Base-by-base conservation (phyloP, 345 rosid genomes). In the Eucalyptus pauciflora region DNA sequence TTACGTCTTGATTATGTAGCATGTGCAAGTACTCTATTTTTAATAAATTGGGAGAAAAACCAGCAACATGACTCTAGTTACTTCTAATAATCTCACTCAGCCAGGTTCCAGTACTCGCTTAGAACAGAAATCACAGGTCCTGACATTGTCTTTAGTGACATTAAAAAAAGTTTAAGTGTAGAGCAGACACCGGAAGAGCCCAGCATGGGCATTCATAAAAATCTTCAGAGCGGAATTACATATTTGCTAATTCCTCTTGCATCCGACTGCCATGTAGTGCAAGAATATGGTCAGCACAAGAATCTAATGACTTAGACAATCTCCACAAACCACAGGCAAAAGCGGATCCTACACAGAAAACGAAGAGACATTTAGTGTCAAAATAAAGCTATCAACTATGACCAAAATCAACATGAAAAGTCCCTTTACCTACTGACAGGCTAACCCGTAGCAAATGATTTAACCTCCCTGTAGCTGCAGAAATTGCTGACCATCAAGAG, bases 191-290 rank as follows among this genome's bases (percentile, higher is more conserved):
- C 29, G 12, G 87, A 54, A 33, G 58, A 86, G 46, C 45, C 87
- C 69, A 86, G 60, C 67, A 87, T 85, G 22, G 29, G 29, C 69
- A 46, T 85, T 56, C 48, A 56, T 31, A 51, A 87, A 88, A 87
- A 91, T 29, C 60, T 71, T 15, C 71, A 10, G 80, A 86, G 86
- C 88, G 71, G 86, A 89, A 96, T 87, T 94, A 95, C 99, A 97
- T 93, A 89, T 92, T 93, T 85, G 96, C 98, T 81, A 96, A 93
- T 91, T 93, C 97, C 91, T 88, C 92, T 92, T 95, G 96, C 88
- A 96, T 92, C 80, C 91, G 93, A 86, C 93, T 96, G 86, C 97
- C 97, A 85, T 96, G 94, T 89, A 91, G 91, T 50, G 90, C 89
- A 91, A 97, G 96, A 91, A 96, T 93, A 91, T 90, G 88, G 89